Conservation (phyloP, 2,329 filamentous ascomycete genomes). For the Aspergillus pseudoterreus region DNA sequence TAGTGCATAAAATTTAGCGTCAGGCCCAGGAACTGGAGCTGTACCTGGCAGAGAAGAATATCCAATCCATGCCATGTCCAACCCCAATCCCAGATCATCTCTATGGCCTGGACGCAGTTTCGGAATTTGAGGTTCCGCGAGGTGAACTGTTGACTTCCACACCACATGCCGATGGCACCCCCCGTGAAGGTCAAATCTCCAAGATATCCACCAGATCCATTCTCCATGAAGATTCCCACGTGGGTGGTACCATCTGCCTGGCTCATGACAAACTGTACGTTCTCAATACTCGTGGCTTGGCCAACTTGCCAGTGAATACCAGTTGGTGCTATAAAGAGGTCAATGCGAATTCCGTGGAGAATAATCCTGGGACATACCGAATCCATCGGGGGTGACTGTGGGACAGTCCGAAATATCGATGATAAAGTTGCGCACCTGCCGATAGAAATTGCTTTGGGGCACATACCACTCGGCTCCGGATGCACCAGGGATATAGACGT, state of each 20-base stretch:
- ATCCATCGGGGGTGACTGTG: constrained; percentile 25
- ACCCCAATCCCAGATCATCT: constrained; percentile 24
- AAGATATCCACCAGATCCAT: not conserved
- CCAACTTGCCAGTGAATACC: not conserved
- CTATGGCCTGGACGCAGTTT: constrained; percentile 54
- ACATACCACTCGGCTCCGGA: not conserved
- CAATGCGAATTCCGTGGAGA: not conserved
- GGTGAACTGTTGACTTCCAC: constrained; percentile 30
- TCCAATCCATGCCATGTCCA: constrained; percentile 30
- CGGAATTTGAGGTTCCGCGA: constrained; percentile 54
- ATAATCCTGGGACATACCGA: constrained; percentile 14
- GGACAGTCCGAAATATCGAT: constrained; percentile 30
- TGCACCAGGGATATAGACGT: not conserved
- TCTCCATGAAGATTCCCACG: not conserved
- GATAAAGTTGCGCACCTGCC: constrained; percentile 26
- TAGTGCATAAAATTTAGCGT: not conserved
- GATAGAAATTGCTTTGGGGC: not conserved
- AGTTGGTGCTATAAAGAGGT: not conserved
- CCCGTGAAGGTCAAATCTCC: constrained; percentile 20
- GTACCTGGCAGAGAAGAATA: not conserved
- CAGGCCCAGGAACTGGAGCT: not conserved
- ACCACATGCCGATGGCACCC: constrained; percentile 25
- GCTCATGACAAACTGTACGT: not conserved
- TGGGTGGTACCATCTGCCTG: not conserved
- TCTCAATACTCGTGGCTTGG: constrained; percentile 6